Base-by-base conservation (phyloP, 2,329 filamentous ascomycete species). In the Fusarium heterosporum region DNA sequence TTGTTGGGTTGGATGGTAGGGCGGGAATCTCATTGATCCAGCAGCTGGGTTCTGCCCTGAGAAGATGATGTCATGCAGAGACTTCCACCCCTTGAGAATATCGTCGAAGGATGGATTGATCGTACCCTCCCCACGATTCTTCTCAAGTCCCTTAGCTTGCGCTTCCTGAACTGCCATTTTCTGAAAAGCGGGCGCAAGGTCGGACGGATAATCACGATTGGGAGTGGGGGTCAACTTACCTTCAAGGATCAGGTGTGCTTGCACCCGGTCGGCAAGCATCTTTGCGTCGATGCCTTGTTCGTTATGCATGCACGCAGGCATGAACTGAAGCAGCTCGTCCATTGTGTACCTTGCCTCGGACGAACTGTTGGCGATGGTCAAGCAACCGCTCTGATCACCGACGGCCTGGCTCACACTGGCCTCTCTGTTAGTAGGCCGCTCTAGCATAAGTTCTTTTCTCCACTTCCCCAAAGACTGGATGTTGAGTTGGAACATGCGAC, bases 381-480 rank as follows among this genome's bases (percentile, higher is more conserved):
- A 36, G 16, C 39, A 11, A 14, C 34, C 19, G 7, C 11, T 29
- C 8, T 11, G 39, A 17, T n/a, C 26, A 9, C 26, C 25, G 13
- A 11, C 42, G 6, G 4, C 6, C 25, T 16, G 62, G 11, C 19
- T 32, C n/a, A 17, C 10, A 4, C 7, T 46, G 41, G 30, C n/a
- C 9, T 39, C 17, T 22, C 39, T 38, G 10, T 40, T 42, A 36
- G 13, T 39, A 48, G 28, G 12, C 41, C 6, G 36, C 42, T 54
- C 45, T 29, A 34, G 42, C n/a, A 25, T 28, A 19, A 66, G 38
- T 2, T 34, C 32, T 14, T 49, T 38, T 34, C 39, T 39, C 65
- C 65, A 69, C n/a, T 36, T 53, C n/a, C 11, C 17, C 13, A 57
- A n/a, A 29, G 55, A 41, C 29, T 38, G n/a, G 40, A 68, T 69